Base-by-base conservation (phyloP, 768 basidiomycete species). In the Phanerodontia chrysosporium region DNA sequence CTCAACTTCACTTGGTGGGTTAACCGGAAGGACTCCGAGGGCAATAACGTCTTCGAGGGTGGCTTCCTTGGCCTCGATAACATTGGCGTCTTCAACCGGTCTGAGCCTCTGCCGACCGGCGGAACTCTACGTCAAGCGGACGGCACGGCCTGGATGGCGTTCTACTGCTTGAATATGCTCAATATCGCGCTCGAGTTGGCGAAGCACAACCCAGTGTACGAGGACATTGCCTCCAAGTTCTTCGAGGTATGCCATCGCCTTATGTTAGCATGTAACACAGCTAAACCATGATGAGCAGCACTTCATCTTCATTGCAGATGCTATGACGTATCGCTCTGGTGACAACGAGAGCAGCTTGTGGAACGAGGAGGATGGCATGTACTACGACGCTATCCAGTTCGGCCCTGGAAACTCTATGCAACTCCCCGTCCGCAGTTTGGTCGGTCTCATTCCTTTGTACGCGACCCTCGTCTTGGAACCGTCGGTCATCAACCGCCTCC, bases 1-100 rank as follows among this genome's bases (percentile, higher is more conserved):
- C 77, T 99, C 39, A 98, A 99, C 74, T 98, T 98, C 70, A 99
- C 97, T 48, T 98, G 95, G 94, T 98, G 96, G 96, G 96, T 98
- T 21, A 98, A 99, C 72, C 87, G 96, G 57, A 99, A 99, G 74
- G 97, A 99, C 66, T 81, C 87, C 53, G 95, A 84, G 16, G 97
- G 97, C 28, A 87, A 94, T 73, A 95, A 95, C 68, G 92, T 99
- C 49, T 99, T 99, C 66, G 97, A 98, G 72, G 97, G 97, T 51
- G 97, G 97, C 21, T 98, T 99, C 79, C 81, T 99, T 39, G 97
- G 97, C 29, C 78, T 99, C 44, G 97, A 99, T 77, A 99, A 99
- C 68, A 98, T 99, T 61, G 95, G 95, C 13, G 85, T 92, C 6
- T 99, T 99, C 79, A 99, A 99, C 75, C 89, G 97, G 49, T 97